Evolutionary conservation across 23 red algal species (phyloP).

Genomic region (Chondrus crispus): DNA sequence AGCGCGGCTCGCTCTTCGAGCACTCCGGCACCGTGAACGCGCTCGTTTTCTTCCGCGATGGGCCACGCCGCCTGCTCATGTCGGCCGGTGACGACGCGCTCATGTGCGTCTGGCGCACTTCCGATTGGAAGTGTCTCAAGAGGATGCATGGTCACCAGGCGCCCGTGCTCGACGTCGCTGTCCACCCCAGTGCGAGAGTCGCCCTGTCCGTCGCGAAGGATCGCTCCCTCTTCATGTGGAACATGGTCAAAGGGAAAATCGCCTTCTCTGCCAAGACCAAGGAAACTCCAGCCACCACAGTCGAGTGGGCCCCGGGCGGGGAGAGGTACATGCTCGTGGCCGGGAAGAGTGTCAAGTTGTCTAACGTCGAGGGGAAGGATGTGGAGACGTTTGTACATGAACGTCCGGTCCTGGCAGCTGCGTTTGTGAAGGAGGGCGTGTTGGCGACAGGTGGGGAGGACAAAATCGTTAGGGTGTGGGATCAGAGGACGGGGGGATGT

Average conservation of each 20-base stretch:
- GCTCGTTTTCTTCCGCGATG: conserved; percentile 36
- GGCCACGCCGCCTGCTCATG: conserved; percentile 25
- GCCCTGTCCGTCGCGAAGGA: conserved; percentile 51
- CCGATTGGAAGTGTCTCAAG: conserved; percentile 53
- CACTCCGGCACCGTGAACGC: conserved; percentile 52
- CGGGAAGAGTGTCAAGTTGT: conserved; percentile 21
- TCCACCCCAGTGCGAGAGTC: conserved; percentile 45
- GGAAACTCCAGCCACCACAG: conserved; percentile 19
- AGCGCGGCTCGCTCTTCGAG: conserved; percentile 17
- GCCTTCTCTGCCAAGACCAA: conserved; percentile 67
- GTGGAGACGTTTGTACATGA: conserved; percentile 16
- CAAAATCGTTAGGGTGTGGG: conserved; percentile 43
- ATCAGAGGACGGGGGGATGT: background rate
- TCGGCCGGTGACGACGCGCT: conserved; percentile 35
- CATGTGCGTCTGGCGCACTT: conserved; percentile 50
- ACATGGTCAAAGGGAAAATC: conserved; percentile 58
- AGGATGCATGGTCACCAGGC: conserved; percentile 41
- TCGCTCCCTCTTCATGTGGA: conserved; percentile 66
- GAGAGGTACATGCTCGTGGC: conserved; percentile 24
- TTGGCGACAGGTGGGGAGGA: conserved; percentile 65
- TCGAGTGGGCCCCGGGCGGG: conserved; percentile 41
- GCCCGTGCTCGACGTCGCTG: conserved; percentile 40
- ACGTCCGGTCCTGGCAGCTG: conserved; percentile 15
- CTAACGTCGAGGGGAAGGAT: conserved; percentile 13
- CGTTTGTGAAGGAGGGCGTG: conserved; percentile 28